Percentiles rank a stretch among this genome's conserved stretches.
phyloP scores from a whole-genome alignment of 2,329 filamentous ascomycete genomes.

The Trichoderma guizhouense region DNA sequence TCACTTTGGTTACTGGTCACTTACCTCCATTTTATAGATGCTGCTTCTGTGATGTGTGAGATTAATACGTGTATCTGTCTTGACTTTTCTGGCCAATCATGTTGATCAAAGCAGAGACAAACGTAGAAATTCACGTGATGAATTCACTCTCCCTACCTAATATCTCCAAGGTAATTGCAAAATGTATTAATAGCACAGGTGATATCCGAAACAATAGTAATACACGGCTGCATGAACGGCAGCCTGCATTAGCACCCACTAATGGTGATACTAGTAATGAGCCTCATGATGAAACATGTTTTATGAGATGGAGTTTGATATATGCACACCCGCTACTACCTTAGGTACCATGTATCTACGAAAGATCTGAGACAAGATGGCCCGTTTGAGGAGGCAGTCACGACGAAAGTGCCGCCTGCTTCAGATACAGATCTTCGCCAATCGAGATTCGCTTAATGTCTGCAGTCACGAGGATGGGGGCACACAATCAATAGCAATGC shows the following conservation, averaged over 20 bases:
- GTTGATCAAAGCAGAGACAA: not conserved
- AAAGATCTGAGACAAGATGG: not conserved
- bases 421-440: not conserved
- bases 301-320: not conserved
- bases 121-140: not conserved
- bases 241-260: not conserved
- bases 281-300: conserved; percentile 2
- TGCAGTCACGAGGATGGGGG: not conserved
- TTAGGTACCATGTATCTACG: not conserved
- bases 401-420: not conserved
- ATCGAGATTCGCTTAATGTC: not conserved
- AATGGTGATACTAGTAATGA: not conserved
- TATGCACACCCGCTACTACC: not conserved
- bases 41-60: not conserved
- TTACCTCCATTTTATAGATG: not conserved
- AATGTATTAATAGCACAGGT: not conserved
- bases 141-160: not conserved
- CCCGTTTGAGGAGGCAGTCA: not conserved
- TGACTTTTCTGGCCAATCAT: not conserved
- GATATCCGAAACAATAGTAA: not conserved
- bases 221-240: not conserved
- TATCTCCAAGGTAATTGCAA: not conserved
- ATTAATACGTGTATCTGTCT: not conserved
- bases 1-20: not conserved
- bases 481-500: not conserved